Evolutionary conservation across 148 eudicot species (phyloP), one percentile per base, ranked within the genome.

Genomic region (Persicaria maculosa): DNA sequence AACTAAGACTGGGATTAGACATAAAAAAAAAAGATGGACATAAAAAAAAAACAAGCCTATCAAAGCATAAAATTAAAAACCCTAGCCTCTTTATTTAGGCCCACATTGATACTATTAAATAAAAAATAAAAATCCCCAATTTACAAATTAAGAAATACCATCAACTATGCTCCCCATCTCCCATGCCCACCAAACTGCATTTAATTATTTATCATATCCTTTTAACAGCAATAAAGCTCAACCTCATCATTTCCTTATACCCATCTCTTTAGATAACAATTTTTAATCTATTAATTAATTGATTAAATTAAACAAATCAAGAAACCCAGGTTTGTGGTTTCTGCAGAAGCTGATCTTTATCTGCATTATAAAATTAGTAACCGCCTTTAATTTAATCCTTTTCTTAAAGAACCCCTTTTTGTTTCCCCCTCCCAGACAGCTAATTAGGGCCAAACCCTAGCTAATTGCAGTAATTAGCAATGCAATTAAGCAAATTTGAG

Each of bases 391-490:
- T 48, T 70, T 62, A 72, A 72, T 61, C 73, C 58, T 61, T 36
- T 74, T 79, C 68, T 52, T 71, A 50, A 50, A 59, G 59, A 59
- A 50, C 77, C 74, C 74, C 84, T 84, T 85, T 84, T 67, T 86
- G 92, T 86, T 84, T 74, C 92, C 86, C 47, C 14, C 48, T 61
- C 19, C 76, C 83, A 74, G 86, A 86, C 89, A 88, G 40, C 40
- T 31, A 47, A 72, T 25, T 50, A 67, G 47, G 47, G 71, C 50
- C 25, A 69, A 68, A 40, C 40, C 55, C 47, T 25, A 47, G 5
- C 19, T 9, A 50, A 5, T 62, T 62, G 65, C 16, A 14, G 5
- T 25, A 17, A 17, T 17, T n/a, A 17, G 12, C 12, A 4, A 17
- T 9, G 7, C 25, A 59, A 59, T 59, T 17, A 59, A 59, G 57